Base-by-base conservation (phyloP, 768 basidiomycete genomes). In the Amanita thiersii region DNA sequence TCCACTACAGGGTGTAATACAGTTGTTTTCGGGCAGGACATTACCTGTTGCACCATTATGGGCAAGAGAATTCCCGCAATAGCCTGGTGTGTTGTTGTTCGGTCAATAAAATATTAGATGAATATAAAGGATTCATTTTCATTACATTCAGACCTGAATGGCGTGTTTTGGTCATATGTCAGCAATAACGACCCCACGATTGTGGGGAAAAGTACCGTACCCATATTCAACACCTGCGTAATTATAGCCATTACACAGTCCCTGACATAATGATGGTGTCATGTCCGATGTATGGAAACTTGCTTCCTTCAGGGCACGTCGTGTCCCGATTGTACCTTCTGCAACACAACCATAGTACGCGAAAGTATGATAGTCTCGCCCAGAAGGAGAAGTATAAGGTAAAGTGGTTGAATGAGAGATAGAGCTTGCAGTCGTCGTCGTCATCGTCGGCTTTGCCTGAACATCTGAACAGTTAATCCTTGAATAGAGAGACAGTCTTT, bases 141-240 rank as follows among this genome's bases (percentile, higher is more conserved):
- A 43, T 19, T 35, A 53, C 52, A 50, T 52, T 55, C 37, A 17
- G 32, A 20, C 20, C 51, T 50, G 33, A 9, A n/a, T n/a, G n/a
- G n/a, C n/a, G n/a, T n/a, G n/a, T n/a, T n/a, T 19, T 35, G 9
- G 37, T 10, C 23, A 34, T 18, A 8, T 33, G 40, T 41, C 30
- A 38, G 20, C 19, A 38, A n/a, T 21, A 21, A n/a, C 14, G 37
- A 38, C 24, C 29, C 11, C 19, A 15, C 21, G 34, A 0, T 44
- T 11, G 32, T 24, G 30, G 28, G 15, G 6, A 18, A 14, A n/a
- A 42, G n/a, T n/a, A n/a, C n/a, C 54, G 42, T 24, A 60, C 58
- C 54, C 57, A 47, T 60, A 59, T 47, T 65, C 63, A 10, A 56
- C 52, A 18, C 59, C 62, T 1, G 61, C 56, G 39, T 58, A 65